Conservation (phyloP, 179 eudicot genomes). For the Spergularia azorica region DNA sequence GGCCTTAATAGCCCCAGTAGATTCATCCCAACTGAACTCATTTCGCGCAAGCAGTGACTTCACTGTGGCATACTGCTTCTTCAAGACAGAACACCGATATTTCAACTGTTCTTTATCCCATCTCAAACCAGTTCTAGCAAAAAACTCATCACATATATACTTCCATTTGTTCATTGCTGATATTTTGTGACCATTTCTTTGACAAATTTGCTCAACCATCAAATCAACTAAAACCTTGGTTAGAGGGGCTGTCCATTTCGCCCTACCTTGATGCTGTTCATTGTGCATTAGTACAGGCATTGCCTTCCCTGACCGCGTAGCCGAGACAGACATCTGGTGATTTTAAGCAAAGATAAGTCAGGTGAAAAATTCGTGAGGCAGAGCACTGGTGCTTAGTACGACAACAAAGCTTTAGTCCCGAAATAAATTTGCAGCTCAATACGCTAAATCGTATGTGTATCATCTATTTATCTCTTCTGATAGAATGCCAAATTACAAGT, state of each 20-base stretch:
- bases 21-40: conserved; percentile 61
- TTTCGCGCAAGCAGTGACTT: conserved; percentile 49
- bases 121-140: conserved; percentile 49
- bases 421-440: too few species aligned
- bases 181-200: conserved; percentile 43
- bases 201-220: conserved; percentile 64
- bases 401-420: too few species aligned
- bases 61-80: conserved; percentile 50
- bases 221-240: conserved; percentile 60
- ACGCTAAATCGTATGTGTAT: too few species aligned
- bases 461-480: too few species aligned
- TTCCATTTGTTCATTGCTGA: conserved; percentile 58
- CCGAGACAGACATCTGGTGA: conserved; percentile 57
- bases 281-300: conserved; percentile 28
- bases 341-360: conserved; percentile 1
- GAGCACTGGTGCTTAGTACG: too few species aligned
- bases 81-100: conserved; percentile 53
- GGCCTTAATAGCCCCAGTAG: conserved; percentile 50
- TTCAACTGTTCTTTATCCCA: conserved; percentile 75
- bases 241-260: conserved; percentile 65
- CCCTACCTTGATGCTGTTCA: conserved; percentile 50
- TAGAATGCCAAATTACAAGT: too few species aligned
- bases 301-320: conserved; percentile 48
- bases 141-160: conserved; percentile 54
- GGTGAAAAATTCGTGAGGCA: not conserved